Evolutionary conservation across 345 rosid species (phyloP), one percentile per base, ranked within the genome.

Genomic region (Aegle marmelos): DNA sequence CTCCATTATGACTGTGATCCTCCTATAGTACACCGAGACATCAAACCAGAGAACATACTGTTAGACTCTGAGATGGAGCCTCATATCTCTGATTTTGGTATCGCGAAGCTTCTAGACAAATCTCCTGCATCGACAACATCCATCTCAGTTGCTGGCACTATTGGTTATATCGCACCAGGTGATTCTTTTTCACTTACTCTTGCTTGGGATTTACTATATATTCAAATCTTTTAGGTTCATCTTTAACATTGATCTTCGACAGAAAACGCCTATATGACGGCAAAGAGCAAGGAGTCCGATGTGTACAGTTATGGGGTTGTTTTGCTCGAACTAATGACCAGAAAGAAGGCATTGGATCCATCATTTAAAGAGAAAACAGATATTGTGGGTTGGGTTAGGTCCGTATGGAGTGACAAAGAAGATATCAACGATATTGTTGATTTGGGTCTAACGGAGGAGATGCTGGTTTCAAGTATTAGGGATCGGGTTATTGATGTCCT

Each of bases 121-220:
- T 83, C 90, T 25, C 80, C 88, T 10, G 61, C 83, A 48, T 79
- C 90, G 39, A 69, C 85, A n/a, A 79, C 83, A 36, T 81, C 94
- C 33, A 59, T n/a, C 13, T 25, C 82, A 6, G 82, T 92, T 67
- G 81, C 80, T 9, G 98, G 98, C 45, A 94, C 98, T 16, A 75
- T 87, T 16, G 98, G 97, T 11, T 91, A 94, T 68, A 91, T 91
- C 1, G 96, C 97, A 65, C 98, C 98, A 74, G 97, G 98, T 92
- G 85, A 61, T 56, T 66, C 31, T 41, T 56, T 45, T 33, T 37
- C n/a, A 53, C 31, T 22, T 28, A 17, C 27, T 41, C n/a, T 8
- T 37, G n/a, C 30, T 6, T 54, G n/a, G 8, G 17, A 6, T 6
- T 48, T 73, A 16, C 36, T 72, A 17, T 6, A 22, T 22, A 56